phyloP scores from a whole-genome alignment of 2,329 filamentous ascomycete genomes.

The Diaporthe sp. region DNA sequence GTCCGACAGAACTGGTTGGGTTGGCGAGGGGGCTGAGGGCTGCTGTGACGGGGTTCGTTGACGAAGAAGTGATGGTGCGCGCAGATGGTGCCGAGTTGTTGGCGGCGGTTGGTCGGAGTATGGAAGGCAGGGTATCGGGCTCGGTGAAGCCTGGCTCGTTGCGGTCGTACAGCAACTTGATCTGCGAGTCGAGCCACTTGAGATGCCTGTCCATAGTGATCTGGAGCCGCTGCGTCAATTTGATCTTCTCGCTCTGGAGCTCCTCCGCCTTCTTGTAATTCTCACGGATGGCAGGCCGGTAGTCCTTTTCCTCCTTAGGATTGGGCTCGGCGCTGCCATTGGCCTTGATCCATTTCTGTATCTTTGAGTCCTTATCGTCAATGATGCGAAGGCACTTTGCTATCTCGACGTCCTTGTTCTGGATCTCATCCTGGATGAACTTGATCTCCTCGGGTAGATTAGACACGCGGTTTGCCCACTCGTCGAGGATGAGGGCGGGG shows the following conservation, averaged over 20 bases:
- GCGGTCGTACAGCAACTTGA: slow-evolving; percentile 72
- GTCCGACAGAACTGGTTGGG: slow-evolving; percentile 56
- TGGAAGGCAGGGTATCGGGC: slow-evolving; percentile 72
- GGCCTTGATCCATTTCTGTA: slow-evolving; percentile 85
- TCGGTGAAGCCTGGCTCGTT: slow-evolving; percentile 72
- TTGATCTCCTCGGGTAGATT: slow-evolving; percentile 87
- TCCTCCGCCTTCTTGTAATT: slow-evolving; percentile 77
- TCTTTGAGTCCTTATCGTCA: slow-evolving; percentile 77
- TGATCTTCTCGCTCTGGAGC: slow-evolving; percentile 81
- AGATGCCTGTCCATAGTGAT: slow-evolving; percentile 72
- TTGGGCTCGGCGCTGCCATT: slow-evolving; percentile 81
- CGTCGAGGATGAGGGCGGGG: slow-evolving; percentile 79
- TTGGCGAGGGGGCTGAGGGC: slow-evolving; percentile 54
- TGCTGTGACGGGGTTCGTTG: slow-evolving; percentile 50
- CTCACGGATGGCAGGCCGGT: slow-evolving; percentile 75
- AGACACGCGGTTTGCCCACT: slow-evolving; percentile 80
- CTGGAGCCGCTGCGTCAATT: slow-evolving; percentile 74
- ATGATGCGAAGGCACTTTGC: slow-evolving; percentile 77
- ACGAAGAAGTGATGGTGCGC: slow-evolving; percentile 58
- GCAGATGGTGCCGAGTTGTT: slow-evolving; percentile 59
- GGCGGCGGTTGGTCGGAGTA: slow-evolving; percentile 69
- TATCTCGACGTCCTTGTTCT: slow-evolving; percentile 81
- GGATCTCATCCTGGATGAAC: slow-evolving; percentile 86
- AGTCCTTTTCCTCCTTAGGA: slow-evolving; percentile 76
- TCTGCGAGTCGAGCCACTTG: slow-evolving; percentile 71